phyloP scores from a whole-genome alignment of 805 yeast species.

The Yamadazyma endophytica region DNA sequence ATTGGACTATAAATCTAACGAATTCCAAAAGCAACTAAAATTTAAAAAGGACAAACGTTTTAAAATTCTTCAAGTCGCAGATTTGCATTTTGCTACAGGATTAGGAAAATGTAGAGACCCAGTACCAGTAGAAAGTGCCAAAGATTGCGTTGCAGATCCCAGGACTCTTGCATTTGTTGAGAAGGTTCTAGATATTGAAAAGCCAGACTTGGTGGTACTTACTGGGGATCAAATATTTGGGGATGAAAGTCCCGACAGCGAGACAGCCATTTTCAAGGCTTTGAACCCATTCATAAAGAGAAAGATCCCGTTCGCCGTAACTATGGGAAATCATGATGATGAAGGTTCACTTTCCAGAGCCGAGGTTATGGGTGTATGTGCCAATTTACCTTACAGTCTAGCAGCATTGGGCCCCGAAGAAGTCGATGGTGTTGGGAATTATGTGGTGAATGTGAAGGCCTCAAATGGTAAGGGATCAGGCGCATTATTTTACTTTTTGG shows the following conservation, averaged over 20 bases:
- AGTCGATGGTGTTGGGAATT: conserved; percentile 83
- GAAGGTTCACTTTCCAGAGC: conserved; percentile 67
- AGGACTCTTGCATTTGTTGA: conserved; percentile 62
- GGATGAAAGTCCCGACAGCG: conserved; percentile 70
- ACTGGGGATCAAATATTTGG: conserved; percentile 95
- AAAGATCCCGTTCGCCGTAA: conserved; percentile 77
- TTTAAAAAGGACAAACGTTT: conserved; percentile 46
- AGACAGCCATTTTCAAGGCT: conserved; percentile 76
- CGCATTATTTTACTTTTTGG: conserved; percentile 65
- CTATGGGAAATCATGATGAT: conserved; percentile 93
- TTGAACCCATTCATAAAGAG: conserved; percentile 63
- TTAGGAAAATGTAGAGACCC: conserved; percentile 77
- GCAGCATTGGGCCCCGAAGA: conserved; percentile 60
- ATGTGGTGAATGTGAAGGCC: conserved; percentile 47
- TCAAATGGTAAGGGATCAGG: conserved; percentile 32
- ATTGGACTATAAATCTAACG: conserved; percentile 21
- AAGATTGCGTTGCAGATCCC: conserved; percentile 73
- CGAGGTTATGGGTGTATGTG: conserved; percentile 55
- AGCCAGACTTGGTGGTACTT: conserved; percentile 79
- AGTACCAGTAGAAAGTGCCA: conserved; percentile 45
- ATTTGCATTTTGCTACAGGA: conserved; percentile 85
- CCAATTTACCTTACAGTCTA: conserved; percentile 63
- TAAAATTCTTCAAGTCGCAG: conserved; percentile 86
- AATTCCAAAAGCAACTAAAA: conserved; percentile 28
- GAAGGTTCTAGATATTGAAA: conserved; percentile 63